Base-by-base conservation (phyloP, 2,329 filamentous ascomycete species). In the Didymella pomorum region DNA sequence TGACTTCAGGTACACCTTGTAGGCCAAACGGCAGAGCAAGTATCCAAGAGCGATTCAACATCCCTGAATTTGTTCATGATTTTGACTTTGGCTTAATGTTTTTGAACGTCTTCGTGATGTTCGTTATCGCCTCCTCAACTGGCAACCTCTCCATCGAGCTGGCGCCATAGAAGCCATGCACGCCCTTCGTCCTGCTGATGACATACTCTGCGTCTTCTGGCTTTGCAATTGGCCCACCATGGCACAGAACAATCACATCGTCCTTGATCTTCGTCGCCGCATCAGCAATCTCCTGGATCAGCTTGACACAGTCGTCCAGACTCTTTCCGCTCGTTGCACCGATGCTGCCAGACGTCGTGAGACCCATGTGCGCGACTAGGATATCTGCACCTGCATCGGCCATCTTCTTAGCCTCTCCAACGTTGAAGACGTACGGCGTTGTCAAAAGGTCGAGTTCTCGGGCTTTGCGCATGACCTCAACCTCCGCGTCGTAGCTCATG, bases 151-250 rank as follows among this genome's bases (percentile, higher is more conserved):
- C 88, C 85, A 91, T 89, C 52, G 84, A 86, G 61, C 87, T 89
- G 11, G 88, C 89, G 0, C 88, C 89, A 66, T 87, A 90, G 72
- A 91, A 91, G 0, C 89, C 88, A 76, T 90, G 87, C n/a, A 90
- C 78, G 0, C 87, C 88, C 37, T 80, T 82, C 0, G 86, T 88
- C 63, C 83, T 77, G 21, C 79, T 79, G 28, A 91, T 78, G 10
- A 91, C 83, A 70, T 86, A 89, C 62, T 83, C 78, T 0, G 88
- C 88, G 71, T 91, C 87, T 45, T 85, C 77, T 0, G 87, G 86
- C 50, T 80, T 81, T 3, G 87, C 87, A 62, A 91, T 88, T 0
- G 88, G 88, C 0, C 88, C 88, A 0, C 88, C 89, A 69, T 91
- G 88, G 61, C 88, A 90, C n/a, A 91, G 71, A 18, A 91, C 84